These are phyloP conservation scores for Moricandia arvensis DNA, from an alignment of 345 rosid species.

Conservation along the genomic window DNA sequence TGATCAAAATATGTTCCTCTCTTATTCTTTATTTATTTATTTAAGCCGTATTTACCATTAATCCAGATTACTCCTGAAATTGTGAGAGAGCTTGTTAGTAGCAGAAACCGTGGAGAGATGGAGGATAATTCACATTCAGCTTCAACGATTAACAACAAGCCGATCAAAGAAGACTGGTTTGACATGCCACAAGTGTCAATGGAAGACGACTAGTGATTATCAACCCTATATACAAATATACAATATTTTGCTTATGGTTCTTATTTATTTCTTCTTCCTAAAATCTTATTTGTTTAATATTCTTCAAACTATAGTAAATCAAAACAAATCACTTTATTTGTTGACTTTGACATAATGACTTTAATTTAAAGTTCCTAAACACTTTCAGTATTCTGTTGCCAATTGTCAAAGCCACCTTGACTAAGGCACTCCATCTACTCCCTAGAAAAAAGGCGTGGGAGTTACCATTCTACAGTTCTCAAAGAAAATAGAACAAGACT, in stretches of 20 bases:
- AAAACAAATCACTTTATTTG: not conserved
- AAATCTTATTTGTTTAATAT: no score
- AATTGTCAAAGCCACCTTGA: not conserved
- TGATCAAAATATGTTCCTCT: not conserved
- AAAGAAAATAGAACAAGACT: not conserved
- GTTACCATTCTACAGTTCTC: not conserved
- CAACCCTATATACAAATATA: not conserved
- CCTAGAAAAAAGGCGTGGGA: not conserved
- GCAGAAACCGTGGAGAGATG: slow-evolving; percentile 8
- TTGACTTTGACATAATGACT: not conserved
- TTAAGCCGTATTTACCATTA: not conserved
- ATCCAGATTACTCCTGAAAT: not conserved
- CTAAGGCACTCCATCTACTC: not conserved
- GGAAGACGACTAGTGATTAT: slow-evolving; percentile 1
- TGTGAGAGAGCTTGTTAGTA: slow-evolving; percentile 11
- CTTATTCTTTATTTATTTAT: not conserved
- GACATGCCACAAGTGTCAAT: slow-evolving; percentile 14
- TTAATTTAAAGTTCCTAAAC: not conserved
- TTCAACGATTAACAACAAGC: not conserved
- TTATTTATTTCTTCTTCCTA: no score
- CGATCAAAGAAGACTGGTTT: slow-evolving; percentile 8
- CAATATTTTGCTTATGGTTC: no score
- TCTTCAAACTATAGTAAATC: no score
- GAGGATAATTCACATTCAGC: not conserved
- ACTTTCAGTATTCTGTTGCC: not conserved